Percentiles rank a stretch among this genome's conserved stretches.
phyloP scores from a whole-genome alignment of 768 basidiomycete genomes.

The Agaricus subrufescens region DNA sequence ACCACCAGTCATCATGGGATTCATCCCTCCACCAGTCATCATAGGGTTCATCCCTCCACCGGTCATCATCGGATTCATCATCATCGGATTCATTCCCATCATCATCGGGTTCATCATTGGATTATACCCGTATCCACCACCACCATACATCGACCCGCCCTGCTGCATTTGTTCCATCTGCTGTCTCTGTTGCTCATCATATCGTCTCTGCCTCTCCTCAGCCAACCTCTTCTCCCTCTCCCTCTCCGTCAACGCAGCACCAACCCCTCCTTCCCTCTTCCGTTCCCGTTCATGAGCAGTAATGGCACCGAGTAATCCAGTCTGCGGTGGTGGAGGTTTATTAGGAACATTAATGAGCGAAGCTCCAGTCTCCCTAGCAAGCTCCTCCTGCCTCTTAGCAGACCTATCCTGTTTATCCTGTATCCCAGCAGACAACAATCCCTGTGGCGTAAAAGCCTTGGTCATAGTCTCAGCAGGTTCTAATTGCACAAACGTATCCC shows the following conservation, averaged over 20 bases:
- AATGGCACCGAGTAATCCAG: slow-evolving; percentile 92
- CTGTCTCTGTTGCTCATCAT: slow-evolving; percentile 85
- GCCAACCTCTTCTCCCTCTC: slow-evolving; percentile 90
- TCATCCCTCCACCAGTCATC: slow-evolving; percentile 43
- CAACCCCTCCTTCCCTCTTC: slow-evolving; percentile 92
- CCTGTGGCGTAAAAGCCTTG: slow-evolving; percentile 93
- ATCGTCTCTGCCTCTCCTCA: slow-evolving; percentile 88
- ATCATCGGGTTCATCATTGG: slow-evolving; percentile 81
- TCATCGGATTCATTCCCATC: slow-evolving; percentile 50
- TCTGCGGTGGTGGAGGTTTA: slow-evolving; percentile 93
- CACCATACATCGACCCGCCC: slow-evolving; percentile 68
- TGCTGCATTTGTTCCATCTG: slow-evolving; percentile 90
- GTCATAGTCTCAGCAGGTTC: slow-evolving; percentile 76
- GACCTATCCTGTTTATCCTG: slow-evolving; percentile 96
- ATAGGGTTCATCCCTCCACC: slow-evolving; percentile 44
- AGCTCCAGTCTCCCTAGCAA: slow-evolving; percentile 86
- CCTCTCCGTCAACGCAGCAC: slow-evolving; percentile 90
- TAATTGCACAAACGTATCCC: slow-evolving; percentile 70
- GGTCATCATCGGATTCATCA: slow-evolving; percentile 48
- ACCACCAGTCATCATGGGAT: slow-evolving; percentile 42
- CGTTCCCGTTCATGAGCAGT: slow-evolving; percentile 93
- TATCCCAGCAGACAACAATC: slow-evolving; percentile 89
- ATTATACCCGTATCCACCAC: slow-evolving; percentile 45
- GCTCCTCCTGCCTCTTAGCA: slow-evolving; percentile 91
- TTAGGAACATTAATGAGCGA: slow-evolving; percentile 94